phyloP scores from a whole-genome alignment of 2,329 filamentous ascomycete species.

The Ophioceras dolichostomum region DNA sequence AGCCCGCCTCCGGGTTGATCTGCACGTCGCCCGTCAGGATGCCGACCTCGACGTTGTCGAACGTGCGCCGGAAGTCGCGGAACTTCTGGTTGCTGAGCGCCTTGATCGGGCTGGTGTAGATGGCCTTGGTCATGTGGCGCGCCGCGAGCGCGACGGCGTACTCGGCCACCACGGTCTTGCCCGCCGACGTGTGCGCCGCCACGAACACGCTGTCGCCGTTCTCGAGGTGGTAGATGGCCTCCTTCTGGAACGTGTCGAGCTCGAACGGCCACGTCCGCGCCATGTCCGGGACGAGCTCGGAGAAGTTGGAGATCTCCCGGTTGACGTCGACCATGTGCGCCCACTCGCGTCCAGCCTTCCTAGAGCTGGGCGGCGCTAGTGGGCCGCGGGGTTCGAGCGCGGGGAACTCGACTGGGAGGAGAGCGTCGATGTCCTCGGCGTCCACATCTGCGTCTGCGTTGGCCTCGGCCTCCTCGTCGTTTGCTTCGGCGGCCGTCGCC shows the following conservation, averaged over 20 bases:
- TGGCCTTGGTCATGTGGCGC: constrained; percentile 99
- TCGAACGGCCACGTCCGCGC: constrained; percentile 94
- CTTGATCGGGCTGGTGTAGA: constrained; percentile 98
- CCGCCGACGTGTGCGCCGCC: constrained; percentile 91
- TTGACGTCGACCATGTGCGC: constrained; percentile 97
- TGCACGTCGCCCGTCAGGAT: constrained; percentile 97
- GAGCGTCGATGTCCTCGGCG: constrained; percentile 61
- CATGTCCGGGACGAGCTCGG: constrained; percentile 90
- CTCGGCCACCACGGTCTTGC: constrained; percentile 95
- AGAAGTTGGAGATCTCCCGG: constrained; percentile 85
- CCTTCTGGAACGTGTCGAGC: constrained; percentile 95
- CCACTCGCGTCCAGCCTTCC: constrained; percentile 77
- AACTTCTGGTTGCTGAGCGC: constrained; percentile 98
- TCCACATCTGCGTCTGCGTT: constrained; percentile 39
- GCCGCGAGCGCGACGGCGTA: constrained; percentile 93
- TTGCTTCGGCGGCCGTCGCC: constrained; percentile 51
- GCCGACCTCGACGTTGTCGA: constrained; percentile 95
- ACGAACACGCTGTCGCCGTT: constrained; percentile 96
- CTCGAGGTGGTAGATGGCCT: constrained; percentile 94
- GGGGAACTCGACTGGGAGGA: constrained; percentile 87
- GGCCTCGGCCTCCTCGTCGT: constrained; percentile 81
- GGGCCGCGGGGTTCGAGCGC: constrained; percentile 75
- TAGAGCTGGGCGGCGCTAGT: constrained; percentile 57
- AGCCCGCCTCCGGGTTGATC: constrained; percentile 94
- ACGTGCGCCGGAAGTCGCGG: constrained; percentile 78